These are phyloP conservation scores for Austroboletus novae-zelandiae DNA, from an alignment of 1,284 basidiomycete species.

Conservation along the genomic window DNA sequence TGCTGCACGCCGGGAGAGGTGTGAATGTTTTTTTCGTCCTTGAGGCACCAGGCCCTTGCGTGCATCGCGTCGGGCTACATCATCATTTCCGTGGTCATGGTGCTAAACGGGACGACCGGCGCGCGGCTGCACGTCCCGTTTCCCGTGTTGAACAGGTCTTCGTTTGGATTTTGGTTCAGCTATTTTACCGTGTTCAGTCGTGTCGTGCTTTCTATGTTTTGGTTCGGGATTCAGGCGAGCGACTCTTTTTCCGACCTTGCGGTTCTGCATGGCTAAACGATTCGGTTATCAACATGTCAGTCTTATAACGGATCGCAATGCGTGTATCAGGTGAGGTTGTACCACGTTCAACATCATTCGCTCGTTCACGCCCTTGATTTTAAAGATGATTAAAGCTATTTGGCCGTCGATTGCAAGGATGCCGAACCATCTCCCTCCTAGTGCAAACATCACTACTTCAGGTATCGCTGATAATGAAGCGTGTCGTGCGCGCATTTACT, in stretches of 20 bases:
- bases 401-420: conserved; percentile 59
- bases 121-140: conserved; percentile 61
- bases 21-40: background rate
- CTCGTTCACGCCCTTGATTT: background rate
- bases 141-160: conserved; percentile 60
- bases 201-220: conserved; percentile 58
- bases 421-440: conserved; percentile 51
- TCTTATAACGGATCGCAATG: conserved; percentile 29
- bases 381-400: conserved; percentile 57
- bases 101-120: conserved; percentile 55
- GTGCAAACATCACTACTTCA: conserved; percentile 53
- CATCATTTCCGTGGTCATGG: conserved; percentile 45
- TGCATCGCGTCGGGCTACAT: conserved; percentile 48
- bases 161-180: conserved; percentile 64
- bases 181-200: conserved; percentile 62
- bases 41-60: conserved; percentile 47
- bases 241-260: background rate
- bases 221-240: conserved; percentile 51
- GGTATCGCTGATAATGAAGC: conserved; percentile 7
- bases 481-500: too few species aligned
- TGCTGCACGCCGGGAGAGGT: too few species aligned
- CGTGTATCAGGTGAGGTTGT: conserved; percentile 22
- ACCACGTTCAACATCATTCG: background rate
- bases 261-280: too few species aligned
- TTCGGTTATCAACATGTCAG: conserved; percentile 4